phyloP scores from a whole-genome alignment of 2,329 filamentous ascomycete species.

The Chalaropsis thielavioides region DNA sequence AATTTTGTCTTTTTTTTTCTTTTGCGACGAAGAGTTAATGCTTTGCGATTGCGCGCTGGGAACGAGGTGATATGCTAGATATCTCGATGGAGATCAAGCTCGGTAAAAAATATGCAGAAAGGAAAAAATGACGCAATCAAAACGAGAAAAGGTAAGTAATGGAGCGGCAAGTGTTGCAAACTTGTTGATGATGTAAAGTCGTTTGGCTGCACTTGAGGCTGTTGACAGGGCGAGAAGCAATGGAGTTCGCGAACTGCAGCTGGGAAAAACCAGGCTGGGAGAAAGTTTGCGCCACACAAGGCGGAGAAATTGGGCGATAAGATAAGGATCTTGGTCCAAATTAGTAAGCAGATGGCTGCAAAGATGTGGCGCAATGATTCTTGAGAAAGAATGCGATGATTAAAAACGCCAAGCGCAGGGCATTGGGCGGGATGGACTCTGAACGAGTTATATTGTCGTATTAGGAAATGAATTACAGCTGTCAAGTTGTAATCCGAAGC shows the following conservation, averaged over 20 bases:
- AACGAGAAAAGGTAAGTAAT: not conserved
- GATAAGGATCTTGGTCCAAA: not conserved
- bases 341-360: not conserved
- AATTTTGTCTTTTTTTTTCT: conserved; percentile 9
- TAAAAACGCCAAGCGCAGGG: not conserved
- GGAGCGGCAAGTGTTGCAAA: not conserved
- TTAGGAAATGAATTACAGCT: conserved; percentile 6
- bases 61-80: not conserved
- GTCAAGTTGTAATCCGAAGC: not conserved
- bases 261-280: conserved; percentile 1
- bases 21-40: not conserved
- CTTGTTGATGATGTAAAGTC: not conserved
- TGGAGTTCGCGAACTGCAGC: conserved; percentile 3
- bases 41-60: not conserved
- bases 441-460: not conserved
- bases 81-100: not conserved
- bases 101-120: too few species aligned
- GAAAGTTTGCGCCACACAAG: conserved; percentile 14
- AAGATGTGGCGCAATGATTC: not conserved
- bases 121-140: not conserved
- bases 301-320: conserved; percentile 14
- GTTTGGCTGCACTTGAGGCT: conserved; percentile 4
- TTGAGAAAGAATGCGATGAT: not conserved
- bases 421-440: not conserved
- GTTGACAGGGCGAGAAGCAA: not conserved